Conservation (phyloP, 306 rosid genomes). For the Castanea mollissima region DNA sequence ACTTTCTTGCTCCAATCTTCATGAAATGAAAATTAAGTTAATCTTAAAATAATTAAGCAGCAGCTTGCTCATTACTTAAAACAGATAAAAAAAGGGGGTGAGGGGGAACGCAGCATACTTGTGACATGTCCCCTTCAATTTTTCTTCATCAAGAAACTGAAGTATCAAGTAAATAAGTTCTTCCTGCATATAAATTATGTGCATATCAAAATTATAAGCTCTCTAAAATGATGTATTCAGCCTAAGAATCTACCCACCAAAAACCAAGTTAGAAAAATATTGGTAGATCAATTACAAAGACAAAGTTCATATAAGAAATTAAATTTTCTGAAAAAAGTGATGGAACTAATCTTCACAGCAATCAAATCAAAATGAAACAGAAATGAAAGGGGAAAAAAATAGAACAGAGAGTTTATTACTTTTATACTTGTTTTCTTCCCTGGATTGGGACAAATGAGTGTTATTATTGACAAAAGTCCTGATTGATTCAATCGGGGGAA, state of each 20-base stretch:
- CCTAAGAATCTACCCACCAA: background rate
- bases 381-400: background rate
- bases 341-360: background rate
- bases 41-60: background rate
- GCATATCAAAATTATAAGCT: background rate
- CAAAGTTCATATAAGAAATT: background rate
- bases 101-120: background rate
- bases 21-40: background rate
- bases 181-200: constrained; percentile 8
- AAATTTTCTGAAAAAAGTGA: background rate
- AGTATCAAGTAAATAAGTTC: constrained; percentile 19
- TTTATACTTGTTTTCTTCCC: constrained; percentile 18
- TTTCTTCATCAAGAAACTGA: constrained; percentile 27
- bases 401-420: constrained; percentile 4
- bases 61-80: background rate
- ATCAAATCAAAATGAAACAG: background rate
- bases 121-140: constrained; percentile 12
- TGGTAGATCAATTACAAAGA: background rate
- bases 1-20: constrained; percentile 25
- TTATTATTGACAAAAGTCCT: constrained; percentile 23
- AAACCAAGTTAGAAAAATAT: background rate
- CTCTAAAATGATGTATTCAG: background rate
- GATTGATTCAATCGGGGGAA: constrained; percentile 18
- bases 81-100: background rate
- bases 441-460: constrained; percentile 10